Conservation (phyloP, 2,329 filamentous ascomycete species). For the Lachnellula cervina region DNA sequence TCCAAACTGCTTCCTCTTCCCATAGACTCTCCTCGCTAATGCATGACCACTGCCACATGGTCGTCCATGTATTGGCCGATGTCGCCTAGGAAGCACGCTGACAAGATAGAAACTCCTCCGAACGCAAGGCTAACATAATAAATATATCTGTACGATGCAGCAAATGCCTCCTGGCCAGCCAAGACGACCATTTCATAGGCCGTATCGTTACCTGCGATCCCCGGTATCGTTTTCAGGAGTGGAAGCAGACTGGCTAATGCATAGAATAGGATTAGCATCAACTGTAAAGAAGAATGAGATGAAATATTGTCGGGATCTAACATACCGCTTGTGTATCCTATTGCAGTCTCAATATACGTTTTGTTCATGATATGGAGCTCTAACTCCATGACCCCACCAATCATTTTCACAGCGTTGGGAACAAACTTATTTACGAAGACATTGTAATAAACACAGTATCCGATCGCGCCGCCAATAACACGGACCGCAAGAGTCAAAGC, state of each 20-base stretch:
- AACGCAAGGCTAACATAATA: conserved; percentile 52
- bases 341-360: not conserved
- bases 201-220: conserved; percentile 46
- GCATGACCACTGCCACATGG: conserved; percentile 46
- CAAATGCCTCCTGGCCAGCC: conserved; percentile 52
- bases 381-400: not conserved
- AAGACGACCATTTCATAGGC: conserved; percentile 48
- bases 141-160: conserved; percentile 21
- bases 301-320: conserved; percentile 36
- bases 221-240: conserved; percentile 44
- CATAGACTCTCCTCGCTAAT: conserved; percentile 9
- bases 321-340: conserved; percentile 18
- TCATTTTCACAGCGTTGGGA: conserved; percentile 22
- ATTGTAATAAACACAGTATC: conserved; percentile 56
- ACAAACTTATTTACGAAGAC: conserved; percentile 43
- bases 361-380: not conserved
- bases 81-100: conserved; percentile 54
- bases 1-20: not conserved
- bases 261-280: not conserved
- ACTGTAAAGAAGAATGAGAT: not conserved
- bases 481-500: conserved; percentile 66
- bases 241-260: not conserved
- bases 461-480: conserved; percentile 61
- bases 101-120: conserved; percentile 50
- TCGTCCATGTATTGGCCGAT: conserved; percentile 55